phyloP scores from a whole-genome alignment of 345 rosid genomes.

The Murraya koenigii region DNA sequence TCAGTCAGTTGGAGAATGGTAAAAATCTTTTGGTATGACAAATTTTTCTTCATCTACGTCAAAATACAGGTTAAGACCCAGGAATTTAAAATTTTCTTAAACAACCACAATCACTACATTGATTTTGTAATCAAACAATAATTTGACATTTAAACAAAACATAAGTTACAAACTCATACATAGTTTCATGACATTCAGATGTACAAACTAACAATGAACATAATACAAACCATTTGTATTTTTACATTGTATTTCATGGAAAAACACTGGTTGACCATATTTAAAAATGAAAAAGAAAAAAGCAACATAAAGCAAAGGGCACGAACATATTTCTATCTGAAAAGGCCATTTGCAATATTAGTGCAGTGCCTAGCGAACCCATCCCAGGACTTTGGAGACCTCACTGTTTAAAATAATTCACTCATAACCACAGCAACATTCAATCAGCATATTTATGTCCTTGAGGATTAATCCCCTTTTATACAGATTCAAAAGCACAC shows the following conservation, averaged over 20 bases:
- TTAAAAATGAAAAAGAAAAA: neutral
- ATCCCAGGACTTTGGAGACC: neutral
- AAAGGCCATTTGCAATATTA: neutral
- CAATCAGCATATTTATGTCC: neutral
- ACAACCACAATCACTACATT: neutral
- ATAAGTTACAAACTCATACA: constrained; percentile 1
- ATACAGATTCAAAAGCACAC: constrained; percentile 7
- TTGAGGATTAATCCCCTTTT: neutral
- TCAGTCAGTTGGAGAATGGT: neutral
- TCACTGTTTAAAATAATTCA: neutral
- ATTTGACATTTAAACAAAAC: neutral
- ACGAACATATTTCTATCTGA: neutral
- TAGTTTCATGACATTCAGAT: constrained; percentile 7
- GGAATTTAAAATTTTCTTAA: neutral
- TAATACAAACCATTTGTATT: constrained; percentile 5
- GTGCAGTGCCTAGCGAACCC: neutral
- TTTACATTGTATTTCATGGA: constrained; percentile 10
- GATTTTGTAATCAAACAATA: neutral
- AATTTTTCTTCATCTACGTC: neutral
- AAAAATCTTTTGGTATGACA: neutral
- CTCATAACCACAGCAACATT: neutral
- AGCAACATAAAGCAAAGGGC: neutral
- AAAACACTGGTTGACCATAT: neutral
- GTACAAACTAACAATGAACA: constrained; percentile 4
- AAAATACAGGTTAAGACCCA: neutral